These are phyloP conservation scores for Baudoinia panamericana DNA, from an alignment of 495 filamentous ascomycete genomes.

Conservation along the genomic window DNA sequence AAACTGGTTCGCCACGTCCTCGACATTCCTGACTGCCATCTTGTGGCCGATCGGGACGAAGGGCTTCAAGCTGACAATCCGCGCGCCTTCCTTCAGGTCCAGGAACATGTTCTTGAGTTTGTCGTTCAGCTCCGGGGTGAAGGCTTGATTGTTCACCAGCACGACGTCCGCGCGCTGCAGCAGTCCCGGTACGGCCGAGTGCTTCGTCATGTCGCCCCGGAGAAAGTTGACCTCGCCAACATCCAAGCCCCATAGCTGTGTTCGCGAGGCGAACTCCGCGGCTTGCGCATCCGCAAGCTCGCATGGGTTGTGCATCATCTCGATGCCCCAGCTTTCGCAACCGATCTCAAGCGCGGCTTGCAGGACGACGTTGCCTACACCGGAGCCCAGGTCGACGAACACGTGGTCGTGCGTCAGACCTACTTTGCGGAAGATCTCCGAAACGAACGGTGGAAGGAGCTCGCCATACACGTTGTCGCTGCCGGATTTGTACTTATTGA, in stretches of 20 bases:
- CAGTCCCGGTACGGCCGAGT: slow-evolving; percentile 52
- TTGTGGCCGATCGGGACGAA: slow-evolving; percentile 63
- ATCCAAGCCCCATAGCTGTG: slow-evolving; percentile 76
- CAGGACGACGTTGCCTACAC: slow-evolving; percentile 87
- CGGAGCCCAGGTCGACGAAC: slow-evolving; percentile 89
- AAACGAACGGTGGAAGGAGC: slow-evolving; percentile 70
- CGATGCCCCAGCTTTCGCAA: slow-evolving; percentile 90
- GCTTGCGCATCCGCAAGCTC: slow-evolving; percentile 24
- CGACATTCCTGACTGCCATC: slow-evolving; percentile 53
- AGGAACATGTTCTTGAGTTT: slow-evolving; percentile 79
- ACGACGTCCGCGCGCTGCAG: slow-evolving; percentile 80
- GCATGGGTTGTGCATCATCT: slow-evolving; percentile 54
- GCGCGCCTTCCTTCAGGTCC: slow-evolving; percentile 82
- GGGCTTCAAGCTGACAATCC: slow-evolving; percentile 71
- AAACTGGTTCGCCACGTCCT: slow-evolving; percentile 62
- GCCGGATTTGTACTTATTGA: slow-evolving; percentile 73
- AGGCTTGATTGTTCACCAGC: slow-evolving; percentile 94
- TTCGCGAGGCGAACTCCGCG: slow-evolving; percentile 64
- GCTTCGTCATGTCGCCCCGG: slow-evolving; percentile 71
- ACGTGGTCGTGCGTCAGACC: slow-evolving; percentile 63
- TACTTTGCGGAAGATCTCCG: slow-evolving; percentile 65
- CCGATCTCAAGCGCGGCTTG: slow-evolving; percentile 90
- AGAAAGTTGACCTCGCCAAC: slow-evolving; percentile 69
- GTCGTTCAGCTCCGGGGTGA: slow-evolving; percentile 73
- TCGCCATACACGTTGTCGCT: slow-evolving; percentile 91